Evolutionary conservation across 164 flowering plant species (phyloP), one percentile per base, ranked within the genome.

Genomic region (Malania oleifera): DNA sequence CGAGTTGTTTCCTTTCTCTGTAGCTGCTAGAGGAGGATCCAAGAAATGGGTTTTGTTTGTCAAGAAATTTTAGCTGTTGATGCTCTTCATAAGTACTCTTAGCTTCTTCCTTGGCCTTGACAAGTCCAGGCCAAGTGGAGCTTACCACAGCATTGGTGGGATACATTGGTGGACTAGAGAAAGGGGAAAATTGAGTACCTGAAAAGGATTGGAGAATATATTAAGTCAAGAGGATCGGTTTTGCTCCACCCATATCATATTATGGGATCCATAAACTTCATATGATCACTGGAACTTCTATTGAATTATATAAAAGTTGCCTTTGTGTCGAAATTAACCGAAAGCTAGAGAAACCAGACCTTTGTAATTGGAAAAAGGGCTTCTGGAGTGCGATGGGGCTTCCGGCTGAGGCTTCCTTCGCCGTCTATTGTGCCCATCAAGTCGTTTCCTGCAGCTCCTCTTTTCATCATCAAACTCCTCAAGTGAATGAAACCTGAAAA

Each of bases 381-480:
- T 65, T 7, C 45, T 59, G 15, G 73, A 10, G 23, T 56, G 69
- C 4, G 70, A 44, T 4, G 70, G 40, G 43, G 73, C 58, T 56
- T 73, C 80, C 17, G 69, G 74, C 61, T 73, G 89, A 57, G 86
- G 82, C 75, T 81, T 83, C 58, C 88, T 69, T 65, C 85, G 56
- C 50, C 89, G 62, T 44, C 89, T 57, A 62, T 79, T 83, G 64
- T 83, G 89, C 2, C 85, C 86, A 57, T 83, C 89, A 35, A 83
- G 84, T 10, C 86, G 82, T 59, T 83, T 83, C 65, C 89, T 75
- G 68, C 89, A 83, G 70, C 89, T 83, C 56, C 89, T 66, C 62
- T 81, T 83, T 24, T 77, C 89, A 57, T 79, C 86, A 54, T 83
- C 85, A 59, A 83, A 83, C 50, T 81, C 89, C 60, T 70, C 80